Evolutionary conservation across 371 early-diverging fungal genomes (phyloP), one percentile per base, ranked within the genome.

Genomic region (Thermomucor indicae-seudaticae): DNA sequence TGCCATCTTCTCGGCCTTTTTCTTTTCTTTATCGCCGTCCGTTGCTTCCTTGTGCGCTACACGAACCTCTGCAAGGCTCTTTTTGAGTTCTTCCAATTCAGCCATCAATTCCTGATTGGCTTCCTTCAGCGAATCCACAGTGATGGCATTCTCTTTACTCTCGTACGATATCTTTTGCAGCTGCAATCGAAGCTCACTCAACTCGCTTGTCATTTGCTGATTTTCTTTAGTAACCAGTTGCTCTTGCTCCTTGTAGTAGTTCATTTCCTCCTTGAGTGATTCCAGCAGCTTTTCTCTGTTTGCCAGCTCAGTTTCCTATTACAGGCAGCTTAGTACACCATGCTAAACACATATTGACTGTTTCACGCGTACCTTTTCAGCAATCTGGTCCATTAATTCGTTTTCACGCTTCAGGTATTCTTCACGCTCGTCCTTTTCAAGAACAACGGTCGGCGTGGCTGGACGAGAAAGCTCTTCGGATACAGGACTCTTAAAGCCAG

Each of bases 401-500:
- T 93, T 95, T 66, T 98, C 97, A 34, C 97, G 85, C 51, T 84
- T 83, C 73, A 96, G 58, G 50, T 93, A 91, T 53, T 93, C 96
- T 47, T 96, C 96, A 24, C 93, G 79, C 60, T 96, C 96, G 61
- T 96, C 97, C 40, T 90, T 82, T 42, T 83, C 83, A 30, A 95
- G 67, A 1, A 75, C 79, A 19, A 86, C 75, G 12, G 84, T 82
- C 1, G 95, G 92, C 10, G 95, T 92, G 0, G 80, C 71, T 35
- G 22, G 38, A 14, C 20, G 31, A 19, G 22, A 38, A 40, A 35
- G 28, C n/a, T 51, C 51, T 4, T 31, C 51, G 3, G 12, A 24
- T 2, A 42, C 51, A 20, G 51, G 43, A 27, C 64, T 52, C 65
- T 71, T 73, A 51, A 75, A 67, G 27, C 67, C 73, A 5, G 80